Conservation (phyloP, 2,329 filamentous ascomycete genomes). For the Neofusicoccum laricinum region DNA sequence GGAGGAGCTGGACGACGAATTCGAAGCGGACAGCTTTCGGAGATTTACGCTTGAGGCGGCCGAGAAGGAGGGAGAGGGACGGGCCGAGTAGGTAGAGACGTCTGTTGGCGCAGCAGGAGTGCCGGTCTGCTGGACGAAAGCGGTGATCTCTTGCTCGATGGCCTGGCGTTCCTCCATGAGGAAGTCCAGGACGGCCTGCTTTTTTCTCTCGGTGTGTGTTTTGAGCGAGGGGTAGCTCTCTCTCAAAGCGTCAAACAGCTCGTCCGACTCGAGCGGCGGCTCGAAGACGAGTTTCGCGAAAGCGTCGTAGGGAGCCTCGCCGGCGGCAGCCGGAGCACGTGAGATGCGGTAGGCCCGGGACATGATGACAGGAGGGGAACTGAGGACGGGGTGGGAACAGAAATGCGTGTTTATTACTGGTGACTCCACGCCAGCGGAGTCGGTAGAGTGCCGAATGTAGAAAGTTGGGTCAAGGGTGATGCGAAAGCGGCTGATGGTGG, state of each 20-base stretch:
- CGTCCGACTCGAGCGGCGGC: constrained; percentile 18
- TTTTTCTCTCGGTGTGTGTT: constrained; percentile 18
- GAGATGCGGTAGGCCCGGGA: constrained; percentile 14
- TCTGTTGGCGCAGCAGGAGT: neutral
- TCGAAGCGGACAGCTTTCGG: constrained; percentile 8
- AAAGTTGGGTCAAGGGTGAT: neutral
- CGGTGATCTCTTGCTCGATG: constrained; percentile 15
- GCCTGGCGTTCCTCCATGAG: constrained; percentile 17
- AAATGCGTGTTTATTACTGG: neutral
- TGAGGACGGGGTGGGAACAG: constrained; percentile 2
- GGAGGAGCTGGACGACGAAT: constrained; percentile 7
- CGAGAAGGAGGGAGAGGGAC: constrained; percentile 5
- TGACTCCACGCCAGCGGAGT: constrained; percentile 10
- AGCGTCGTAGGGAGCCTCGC: constrained; percentile 4
- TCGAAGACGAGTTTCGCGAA: constrained; percentile 18
- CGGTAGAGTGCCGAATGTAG: neutral
- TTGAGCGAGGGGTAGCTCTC: constrained; percentile 13
- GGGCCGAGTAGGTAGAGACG: neutral
- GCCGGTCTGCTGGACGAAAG: constrained; percentile 7
- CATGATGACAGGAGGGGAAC: constrained; percentile 4
- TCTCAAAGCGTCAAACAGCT: constrained; percentile 17
- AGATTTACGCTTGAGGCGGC: neutral
- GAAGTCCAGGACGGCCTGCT: constrained; percentile 18
- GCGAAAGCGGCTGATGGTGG: neutral
- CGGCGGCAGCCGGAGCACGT: constrained; percentile 11